These are phyloP conservation scores for Scytalidium lignicola DNA, from an alignment of 2,329 filamentous ascomycete genomes.

Conservation along the genomic window DNA sequence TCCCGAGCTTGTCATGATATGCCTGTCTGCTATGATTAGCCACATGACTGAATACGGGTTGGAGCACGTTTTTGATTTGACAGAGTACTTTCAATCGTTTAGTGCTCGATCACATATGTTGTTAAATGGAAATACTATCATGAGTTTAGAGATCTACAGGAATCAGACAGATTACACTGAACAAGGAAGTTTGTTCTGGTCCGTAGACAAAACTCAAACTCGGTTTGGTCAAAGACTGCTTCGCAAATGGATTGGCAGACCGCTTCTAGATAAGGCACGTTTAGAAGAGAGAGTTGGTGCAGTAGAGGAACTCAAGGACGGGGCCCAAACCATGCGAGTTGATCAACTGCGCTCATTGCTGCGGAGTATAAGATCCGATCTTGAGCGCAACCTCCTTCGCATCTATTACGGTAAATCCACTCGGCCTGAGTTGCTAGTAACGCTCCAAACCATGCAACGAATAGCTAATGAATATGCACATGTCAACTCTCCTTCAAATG, in stretches of 20 bases:
- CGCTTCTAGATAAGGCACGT: slow-evolving; percentile 68
- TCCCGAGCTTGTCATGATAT: slow-evolving; percentile 81
- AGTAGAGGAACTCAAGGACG: slow-evolving; percentile 77
- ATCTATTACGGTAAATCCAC: slow-evolving; percentile 98
- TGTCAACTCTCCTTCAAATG: slow-evolving; percentile 58
- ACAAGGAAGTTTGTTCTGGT: slow-evolving; percentile 92
- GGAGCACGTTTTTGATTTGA: slow-evolving; percentile 92
- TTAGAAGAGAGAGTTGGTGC: slow-evolving; percentile 78
- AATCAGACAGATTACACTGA: slow-evolving; percentile 84
- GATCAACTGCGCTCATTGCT: slow-evolving; percentile 73
- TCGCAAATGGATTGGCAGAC: slow-evolving; percentile 91
- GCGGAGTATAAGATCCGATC: slow-evolving; percentile 66
- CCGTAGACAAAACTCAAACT: slow-evolving; percentile 85
- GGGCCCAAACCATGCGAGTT: slow-evolving; percentile 59
- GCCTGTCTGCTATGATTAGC: slow-evolving; percentile 92
- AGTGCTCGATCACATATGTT: slow-evolving; percentile 93
- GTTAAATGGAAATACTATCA: slow-evolving; percentile 88
- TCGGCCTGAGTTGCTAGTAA: slow-evolving; percentile 77
- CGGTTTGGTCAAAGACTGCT: slow-evolving; percentile 83
- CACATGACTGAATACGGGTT: slow-evolving; percentile 89
- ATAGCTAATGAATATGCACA: slow-evolving; percentile 72
- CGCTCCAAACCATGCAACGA: slow-evolving; percentile 78
- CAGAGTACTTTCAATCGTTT: slow-evolving; percentile 96
- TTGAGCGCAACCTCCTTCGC: slow-evolving; percentile 88
- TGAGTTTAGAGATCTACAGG: slow-evolving; percentile 90